Evolutionary conservation across 2,329 filamentous ascomycete species (phyloP), one percentile per base, ranked within the genome.

Genomic region (Clonostachys sp.): DNA sequence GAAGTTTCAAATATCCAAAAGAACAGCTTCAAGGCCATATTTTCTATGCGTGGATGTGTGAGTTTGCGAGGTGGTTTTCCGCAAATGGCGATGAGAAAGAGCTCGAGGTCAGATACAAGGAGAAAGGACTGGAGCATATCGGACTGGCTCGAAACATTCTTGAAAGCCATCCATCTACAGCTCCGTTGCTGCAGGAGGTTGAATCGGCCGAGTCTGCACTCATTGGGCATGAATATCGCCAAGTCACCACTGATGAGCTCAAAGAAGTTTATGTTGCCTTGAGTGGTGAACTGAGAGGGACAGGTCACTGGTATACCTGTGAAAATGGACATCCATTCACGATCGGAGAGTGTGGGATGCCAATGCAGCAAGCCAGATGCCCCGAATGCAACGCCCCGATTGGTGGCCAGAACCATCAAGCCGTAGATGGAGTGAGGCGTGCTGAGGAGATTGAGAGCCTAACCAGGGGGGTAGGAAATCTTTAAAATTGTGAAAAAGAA

Each of bases 341-440:
- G 0, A 72, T 87, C 34, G 83, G 82, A 1, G 80, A 87, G 50
- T 87, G 83, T 54, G 83, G 83, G 1, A 80, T 81, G 73, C 80
- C 83, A 0, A 84, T 86, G 79, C 52, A 88, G 58, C 47, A 56
- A 16, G 74, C 83, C 2, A 61, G 61, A 3, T 89, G 86, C 53
- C 83, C 84, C 0, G 75, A 87, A 51, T 89, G 85, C 52, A 74
- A 71, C 3, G 70, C 71, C 2, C 51, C 62, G 0, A 73, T 88
- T 34, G 83, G 83, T 3, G 83, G 84, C 0, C 56, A 55, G 42
- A 8, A 73, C 39, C 80, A 86, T 59, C 48, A 9, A 10, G 52
- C 18, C 9, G 41, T 44, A 5, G 34, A 45, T 8, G 42, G 46
- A 12, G 30, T 45, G 12, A 33, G 17, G 13, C 33, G 24, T 12